phyloP scores from a whole-genome alignment of 345 rosid species.

The Aquilaria sinensis region DNA sequence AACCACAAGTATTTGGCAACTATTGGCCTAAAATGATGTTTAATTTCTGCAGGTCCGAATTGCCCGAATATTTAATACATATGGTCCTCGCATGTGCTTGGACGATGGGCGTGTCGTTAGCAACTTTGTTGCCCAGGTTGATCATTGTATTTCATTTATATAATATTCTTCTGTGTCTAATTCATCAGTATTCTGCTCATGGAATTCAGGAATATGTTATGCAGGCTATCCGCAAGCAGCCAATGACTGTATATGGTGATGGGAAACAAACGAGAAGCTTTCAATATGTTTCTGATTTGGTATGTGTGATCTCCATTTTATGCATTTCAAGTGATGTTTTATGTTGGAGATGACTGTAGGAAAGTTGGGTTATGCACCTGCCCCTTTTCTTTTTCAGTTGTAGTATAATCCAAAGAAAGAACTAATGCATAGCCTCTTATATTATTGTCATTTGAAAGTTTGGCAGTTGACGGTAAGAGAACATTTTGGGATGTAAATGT shows the following conservation, averaged over 20 bases:
- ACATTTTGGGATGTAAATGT: too few relatives aligned
- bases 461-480: too few relatives aligned
- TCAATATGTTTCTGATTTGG: slow-evolving; percentile 97
- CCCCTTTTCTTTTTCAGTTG: background rate
- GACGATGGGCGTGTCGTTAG: slow-evolving; percentile 99
- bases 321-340: background rate
- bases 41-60: slow-evolving; percentile 71
- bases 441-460: too few relatives aligned
- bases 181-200: background rate
- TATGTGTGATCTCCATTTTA: slow-evolving; percentile 18
- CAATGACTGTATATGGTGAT: slow-evolving; percentile 96
- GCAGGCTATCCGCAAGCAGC: slow-evolving; percentile 80
- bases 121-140: slow-evolving; percentile 97
- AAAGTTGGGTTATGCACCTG: too few relatives aligned
- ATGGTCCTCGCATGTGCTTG: slow-evolving; percentile 98
- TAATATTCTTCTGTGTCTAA: background rate
- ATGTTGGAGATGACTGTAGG: background rate
- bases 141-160: slow-evolving; percentile 12
- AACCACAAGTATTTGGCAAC: background rate
- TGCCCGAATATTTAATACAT: slow-evolving; percentile 96
- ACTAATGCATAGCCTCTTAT: too few relatives aligned
- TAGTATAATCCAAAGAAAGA: background rate
- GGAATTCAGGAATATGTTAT: slow-evolving; percentile 3
- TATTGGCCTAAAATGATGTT: slow-evolving; percentile 3
- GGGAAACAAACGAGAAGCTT: slow-evolving; percentile 99